Evolutionary conservation across 1,284 basidiomycete genomes (phyloP).

Genomic region (Xerocomus amazonicus): DNA sequence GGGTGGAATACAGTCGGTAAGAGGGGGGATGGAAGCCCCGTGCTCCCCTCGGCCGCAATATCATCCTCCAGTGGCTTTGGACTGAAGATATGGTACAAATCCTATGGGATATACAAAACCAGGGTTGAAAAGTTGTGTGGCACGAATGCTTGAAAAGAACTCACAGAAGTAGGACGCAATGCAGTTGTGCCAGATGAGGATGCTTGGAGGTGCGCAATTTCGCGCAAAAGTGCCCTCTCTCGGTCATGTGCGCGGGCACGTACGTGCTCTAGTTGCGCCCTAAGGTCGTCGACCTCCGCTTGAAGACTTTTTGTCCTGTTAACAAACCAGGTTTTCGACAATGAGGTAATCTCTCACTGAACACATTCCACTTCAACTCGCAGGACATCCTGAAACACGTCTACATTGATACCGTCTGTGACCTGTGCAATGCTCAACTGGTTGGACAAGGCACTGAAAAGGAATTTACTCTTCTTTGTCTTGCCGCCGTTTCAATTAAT

Average conservation of each 20-base stretch:
- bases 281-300: conserved; percentile 24
- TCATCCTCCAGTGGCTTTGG: conserved; percentile 23
- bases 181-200: not conserved
- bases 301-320: conserved; percentile 17
- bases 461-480: conserved; percentile 24
- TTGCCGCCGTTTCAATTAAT: conserved; percentile 25
- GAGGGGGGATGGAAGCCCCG: conserved; percentile 59
- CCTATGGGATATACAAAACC: conserved; percentile 10
- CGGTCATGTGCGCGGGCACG: conserved; percentile 13
- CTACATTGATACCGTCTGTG: conserved; percentile 16
- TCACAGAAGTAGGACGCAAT: conserved; percentile 4
- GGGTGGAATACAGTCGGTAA: conserved; percentile 32
- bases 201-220: conserved; percentile 23
- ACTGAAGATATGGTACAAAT: conserved; percentile 7
- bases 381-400: conserved; percentile 21
- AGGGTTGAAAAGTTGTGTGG: not conserved
- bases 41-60: conserved; percentile 43
- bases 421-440: conserved; percentile 5
- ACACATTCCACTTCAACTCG: conserved; percentile 37
- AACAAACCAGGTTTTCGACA: not conserved
- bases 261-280: conserved; percentile 23
- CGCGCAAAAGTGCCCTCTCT: conserved; percentile 24
- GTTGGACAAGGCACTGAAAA: not conserved
- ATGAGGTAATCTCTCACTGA: conserved; percentile 20
- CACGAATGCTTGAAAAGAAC: not conserved